Conservation (phyloP, 192 early-diverging fungal species). For the Umbelopsis vinacea region DNA sequence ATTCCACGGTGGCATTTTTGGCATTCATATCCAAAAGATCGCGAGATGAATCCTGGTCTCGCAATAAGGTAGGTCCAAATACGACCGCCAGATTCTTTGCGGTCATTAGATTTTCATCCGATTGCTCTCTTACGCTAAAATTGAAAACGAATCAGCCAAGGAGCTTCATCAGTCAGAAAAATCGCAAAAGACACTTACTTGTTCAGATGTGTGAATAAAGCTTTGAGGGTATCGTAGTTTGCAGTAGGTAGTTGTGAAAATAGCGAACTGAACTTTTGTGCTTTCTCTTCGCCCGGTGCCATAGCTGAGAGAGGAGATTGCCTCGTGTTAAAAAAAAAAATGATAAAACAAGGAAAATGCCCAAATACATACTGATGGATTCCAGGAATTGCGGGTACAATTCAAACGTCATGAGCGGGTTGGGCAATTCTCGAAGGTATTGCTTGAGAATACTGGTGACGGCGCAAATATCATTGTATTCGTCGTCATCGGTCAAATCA, state of each 20-base stretch:
- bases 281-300: conserved; percentile 41
- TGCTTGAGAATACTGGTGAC: conserved; percentile 84
- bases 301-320: conserved; percentile 29
- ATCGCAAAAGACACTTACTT: conserved; percentile 32
- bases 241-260: conserved; percentile 61
- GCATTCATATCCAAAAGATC: conserved; percentile 77
- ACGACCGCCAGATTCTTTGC: conserved; percentile 92
- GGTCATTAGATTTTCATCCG: conserved; percentile 84
- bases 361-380: conserved; percentile 43
- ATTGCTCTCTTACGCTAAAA: conserved; percentile 58
- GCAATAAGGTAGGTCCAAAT: conserved; percentile 89
- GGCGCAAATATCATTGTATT: conserved; percentile 74
- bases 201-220: conserved; percentile 67
- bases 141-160: background rate
- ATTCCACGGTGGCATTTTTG: conserved; percentile 75
- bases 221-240: conserved; percentile 65
- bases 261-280: conserved; percentile 49
- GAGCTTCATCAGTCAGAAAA: background rate
- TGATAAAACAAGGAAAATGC: background rate
- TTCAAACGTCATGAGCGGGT: conserved; percentile 72
- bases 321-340: conserved; percentile 10
- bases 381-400: conserved; percentile 72
- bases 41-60: conserved; percentile 58
- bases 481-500: conserved; percentile 52
- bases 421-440: conserved; percentile 76